A percentile compares a stretch with the other conserved stretches of the same genome.
These are phyloP conservation scores for Kandelia obovata DNA, from an alignment of 345 rosid species.

Conservation along the genomic window DNA sequence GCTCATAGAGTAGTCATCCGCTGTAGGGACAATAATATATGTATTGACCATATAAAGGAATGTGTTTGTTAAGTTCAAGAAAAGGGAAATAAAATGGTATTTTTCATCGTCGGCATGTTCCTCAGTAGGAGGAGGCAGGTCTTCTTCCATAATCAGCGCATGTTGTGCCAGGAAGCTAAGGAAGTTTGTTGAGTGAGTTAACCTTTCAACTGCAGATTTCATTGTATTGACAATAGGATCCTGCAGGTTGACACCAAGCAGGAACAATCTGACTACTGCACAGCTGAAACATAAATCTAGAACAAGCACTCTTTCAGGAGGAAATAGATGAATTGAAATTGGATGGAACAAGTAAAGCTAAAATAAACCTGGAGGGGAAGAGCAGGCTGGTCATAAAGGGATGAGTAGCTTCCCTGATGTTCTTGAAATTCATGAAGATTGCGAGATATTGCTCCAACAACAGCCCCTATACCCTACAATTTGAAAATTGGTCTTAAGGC, in stretches of 20 bases:
- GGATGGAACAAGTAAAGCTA: slow-evolving; percentile 6
- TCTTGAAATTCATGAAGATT: slow-evolving; percentile 98
- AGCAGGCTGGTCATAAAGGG: slow-evolving; percentile 88
- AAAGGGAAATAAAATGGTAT: slow-evolving; percentile 84
- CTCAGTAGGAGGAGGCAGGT: slow-evolving; percentile 70
- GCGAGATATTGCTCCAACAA: slow-evolving; percentile 95
- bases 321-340: slow-evolving; percentile 3
- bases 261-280: slow-evolving; percentile 10
- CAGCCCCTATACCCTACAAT: slow-evolving; percentile 92
- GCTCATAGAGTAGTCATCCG: slow-evolving; percentile 86
- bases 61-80: slow-evolving; percentile 81
- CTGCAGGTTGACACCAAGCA: slow-evolving; percentile 33
- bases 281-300: not conserved
- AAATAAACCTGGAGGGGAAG: slow-evolving; percentile 72
- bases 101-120: slow-evolving; percentile 60
- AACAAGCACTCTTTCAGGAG: not conserved
- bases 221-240: slow-evolving; percentile 83
- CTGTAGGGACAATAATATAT: slow-evolving; percentile 89
- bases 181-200: slow-evolving; percentile 75
- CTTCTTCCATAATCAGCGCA: slow-evolving; percentile 97
- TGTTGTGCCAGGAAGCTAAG: slow-evolving; percentile 90
- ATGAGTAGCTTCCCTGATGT: slow-evolving; percentile 86
- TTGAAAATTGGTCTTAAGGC: not conserved
- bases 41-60: slow-evolving; percentile 97
- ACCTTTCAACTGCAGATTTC: slow-evolving; percentile 83